A percentile compares a stretch with the other conserved stretches of the same genome.
phyloP scores from a whole-genome alignment of 805 yeast species.

The Saccharomycopsis fodiens region DNA sequence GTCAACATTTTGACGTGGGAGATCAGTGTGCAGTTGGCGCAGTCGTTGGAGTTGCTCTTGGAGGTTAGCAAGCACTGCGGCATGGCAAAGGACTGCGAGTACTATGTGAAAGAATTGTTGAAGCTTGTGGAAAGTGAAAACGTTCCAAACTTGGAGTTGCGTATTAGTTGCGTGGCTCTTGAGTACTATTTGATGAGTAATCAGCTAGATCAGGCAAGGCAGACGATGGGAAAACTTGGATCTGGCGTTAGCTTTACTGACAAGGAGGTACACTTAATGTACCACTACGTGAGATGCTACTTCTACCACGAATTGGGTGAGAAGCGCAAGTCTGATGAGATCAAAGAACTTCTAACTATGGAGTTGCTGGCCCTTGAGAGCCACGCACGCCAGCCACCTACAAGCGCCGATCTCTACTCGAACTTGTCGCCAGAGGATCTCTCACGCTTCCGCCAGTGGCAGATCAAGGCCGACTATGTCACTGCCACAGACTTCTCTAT shows the following conservation, averaged over 20 bases:
- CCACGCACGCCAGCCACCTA: background rate
- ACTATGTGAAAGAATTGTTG: conserved; percentile 43
- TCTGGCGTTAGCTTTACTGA: background rate
- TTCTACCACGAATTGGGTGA: background rate
- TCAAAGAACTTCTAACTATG: background rate
- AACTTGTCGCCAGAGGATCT: background rate
- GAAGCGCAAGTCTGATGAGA: background rate
- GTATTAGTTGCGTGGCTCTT: conserved; percentile 22
- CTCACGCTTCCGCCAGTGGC: background rate
- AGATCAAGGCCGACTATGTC: conserved; percentile 2
- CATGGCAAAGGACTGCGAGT: conserved; percentile 48
- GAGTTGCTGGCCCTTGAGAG: background rate
- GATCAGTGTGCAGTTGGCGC: conserved; percentile 44
- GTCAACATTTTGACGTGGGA: conserved; percentile 43
- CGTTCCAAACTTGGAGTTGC: conserved; percentile 25
- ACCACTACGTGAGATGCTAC: no score
- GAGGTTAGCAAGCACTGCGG: conserved; percentile 41
- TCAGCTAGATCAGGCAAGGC: conserved; percentile 17
- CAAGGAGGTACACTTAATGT: conserved; percentile 20
- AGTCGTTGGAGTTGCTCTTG: conserved; percentile 29
- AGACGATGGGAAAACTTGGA: conserved; percentile 13
- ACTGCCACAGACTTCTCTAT: conserved; percentile 1
- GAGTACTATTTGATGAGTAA: conserved; percentile 22
- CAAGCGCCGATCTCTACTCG: background rate
- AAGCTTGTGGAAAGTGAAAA: conserved; percentile 28